These are phyloP conservation scores for Mentha longifolia DNA, from an alignment of 257 asterid species.

Conservation along the genomic window DNA sequence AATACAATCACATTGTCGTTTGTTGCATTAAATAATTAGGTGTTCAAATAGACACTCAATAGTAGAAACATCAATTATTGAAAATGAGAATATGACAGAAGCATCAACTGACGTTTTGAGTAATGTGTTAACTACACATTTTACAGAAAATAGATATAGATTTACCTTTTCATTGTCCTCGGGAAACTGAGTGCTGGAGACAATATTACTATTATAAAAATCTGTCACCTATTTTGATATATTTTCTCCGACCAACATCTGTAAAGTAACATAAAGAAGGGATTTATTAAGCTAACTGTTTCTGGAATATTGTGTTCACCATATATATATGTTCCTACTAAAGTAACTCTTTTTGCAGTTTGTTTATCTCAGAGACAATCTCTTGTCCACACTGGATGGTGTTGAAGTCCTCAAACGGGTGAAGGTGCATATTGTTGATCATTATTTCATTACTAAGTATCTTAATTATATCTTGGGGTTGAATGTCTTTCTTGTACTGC, in stretches of 20 bases:
- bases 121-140: neutral
- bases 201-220: neutral
- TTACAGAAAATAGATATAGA: neutral
- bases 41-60: neutral
- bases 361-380: conserved; percentile 97
- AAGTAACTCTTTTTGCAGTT: conserved; percentile 59
- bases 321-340: conserved; percentile 7
- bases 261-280: neutral
- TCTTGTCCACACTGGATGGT: conserved; percentile 90
- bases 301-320: neutral
- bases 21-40: too few species aligned
- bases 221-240: neutral
- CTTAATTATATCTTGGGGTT: conserved; percentile 26
- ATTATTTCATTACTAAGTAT: conserved; percentile 18
- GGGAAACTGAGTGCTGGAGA: neutral
- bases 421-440: conserved; percentile 65
- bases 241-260: neutral
- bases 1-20: too few species aligned
- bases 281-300: neutral
- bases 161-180: neutral
- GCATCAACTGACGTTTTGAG: neutral
- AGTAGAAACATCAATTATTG: too few species aligned
- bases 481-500: conserved; percentile 22
- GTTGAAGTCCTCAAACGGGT: conserved; percentile 83
- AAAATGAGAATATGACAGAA: neutral